These are phyloP conservation scores for Sporisorium iseilematis-ciliati DNA, from an alignment of 1,284 basidiomycete species.

Conservation along the genomic window DNA sequence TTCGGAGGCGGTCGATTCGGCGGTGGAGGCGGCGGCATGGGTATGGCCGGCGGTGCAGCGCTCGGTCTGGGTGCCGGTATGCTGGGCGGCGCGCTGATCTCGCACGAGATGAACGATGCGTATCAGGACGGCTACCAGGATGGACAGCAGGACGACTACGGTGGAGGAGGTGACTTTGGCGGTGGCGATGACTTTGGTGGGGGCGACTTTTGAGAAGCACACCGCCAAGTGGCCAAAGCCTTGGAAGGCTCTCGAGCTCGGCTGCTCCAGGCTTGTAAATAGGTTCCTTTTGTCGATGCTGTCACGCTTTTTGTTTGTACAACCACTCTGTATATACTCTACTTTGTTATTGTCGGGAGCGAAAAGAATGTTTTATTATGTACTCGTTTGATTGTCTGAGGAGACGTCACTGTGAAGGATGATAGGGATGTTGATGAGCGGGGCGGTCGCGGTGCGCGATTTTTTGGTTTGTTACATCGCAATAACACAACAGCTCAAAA, in stretches of 20 bases:
- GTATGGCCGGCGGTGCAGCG: conserved; percentile 52
- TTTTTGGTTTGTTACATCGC: too few species aligned
- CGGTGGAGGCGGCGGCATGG: conserved; percentile 51
- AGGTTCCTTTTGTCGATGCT: background rate
- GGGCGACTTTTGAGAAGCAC: conserved; percentile 36
- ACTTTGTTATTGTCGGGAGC: too few species aligned
- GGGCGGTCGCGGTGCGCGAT: too few species aligned
- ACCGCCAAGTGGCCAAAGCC: background rate
- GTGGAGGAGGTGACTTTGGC: conserved; percentile 40
- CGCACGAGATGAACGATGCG: conserved; percentile 58
- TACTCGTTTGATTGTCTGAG: too few species aligned
- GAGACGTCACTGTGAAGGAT: too few species aligned
- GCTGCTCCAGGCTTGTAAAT: conserved; percentile 1
- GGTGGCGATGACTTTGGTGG: conserved; percentile 47
- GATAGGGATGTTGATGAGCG: too few species aligned
- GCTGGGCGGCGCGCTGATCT: conserved; percentile 57
- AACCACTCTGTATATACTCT: too few species aligned
- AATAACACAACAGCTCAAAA: too few species aligned
- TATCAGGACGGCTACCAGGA: conserved; percentile 66
- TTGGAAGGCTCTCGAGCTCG: background rate
- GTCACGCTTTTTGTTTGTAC: too few species aligned
- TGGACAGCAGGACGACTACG: conserved; percentile 51
- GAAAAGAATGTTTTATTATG: too few species aligned
- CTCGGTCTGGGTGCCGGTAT: conserved; percentile 61
- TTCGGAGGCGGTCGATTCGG: conserved; percentile 33